A percentile compares a stretch with the other conserved stretches of the same genome.
phyloP scores from a whole-genome alignment of 805 yeast genomes.

The Diddensiella caesifluorescens region DNA sequence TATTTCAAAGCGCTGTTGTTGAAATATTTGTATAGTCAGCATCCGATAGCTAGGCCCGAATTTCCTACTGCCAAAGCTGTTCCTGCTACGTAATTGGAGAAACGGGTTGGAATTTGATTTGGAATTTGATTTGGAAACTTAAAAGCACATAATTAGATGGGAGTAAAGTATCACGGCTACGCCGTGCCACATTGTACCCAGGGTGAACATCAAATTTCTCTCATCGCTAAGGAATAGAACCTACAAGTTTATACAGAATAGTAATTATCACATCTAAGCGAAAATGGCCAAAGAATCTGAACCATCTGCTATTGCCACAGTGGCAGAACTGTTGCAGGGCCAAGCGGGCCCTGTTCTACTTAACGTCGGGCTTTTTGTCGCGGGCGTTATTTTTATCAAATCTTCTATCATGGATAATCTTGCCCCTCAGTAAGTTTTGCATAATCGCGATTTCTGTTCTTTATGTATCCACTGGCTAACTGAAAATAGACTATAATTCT shows the following conservation, averaged over 20 bases:
- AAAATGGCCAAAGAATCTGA: slow-evolving; percentile 20
- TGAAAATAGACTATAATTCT: background rate
- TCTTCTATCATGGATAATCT: slow-evolving; percentile 36
- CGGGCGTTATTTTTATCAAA: slow-evolving; percentile 37
- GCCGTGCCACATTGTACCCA: too few species aligned
- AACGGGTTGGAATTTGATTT: too few species aligned
- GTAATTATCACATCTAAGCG: slow-evolving; percentile 1
- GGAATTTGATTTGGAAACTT: too few species aligned
- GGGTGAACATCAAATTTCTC: background rate
- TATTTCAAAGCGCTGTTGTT: too few species aligned
- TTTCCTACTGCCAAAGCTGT: too few species aligned
- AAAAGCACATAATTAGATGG: too few species aligned
- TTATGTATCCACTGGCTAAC: background rate
- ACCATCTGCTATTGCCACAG: slow-evolving; percentile 12
- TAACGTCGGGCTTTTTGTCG: slow-evolving; percentile 26
- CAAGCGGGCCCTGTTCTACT: slow-evolving; percentile 22
- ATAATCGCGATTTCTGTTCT: background rate
- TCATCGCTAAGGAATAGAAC: slow-evolving; percentile 1
- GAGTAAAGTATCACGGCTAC: too few species aligned
- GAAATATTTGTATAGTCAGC: too few species aligned
- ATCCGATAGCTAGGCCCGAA: too few species aligned
- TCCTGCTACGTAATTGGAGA: too few species aligned
- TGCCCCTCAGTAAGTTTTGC: slow-evolving; percentile 32
- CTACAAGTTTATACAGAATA: slow-evolving; percentile 1
- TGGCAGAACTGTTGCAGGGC: slow-evolving; percentile 13